Base-by-base conservation (phyloP, 441 rosid species). In the Macaranga tanarius region DNA sequence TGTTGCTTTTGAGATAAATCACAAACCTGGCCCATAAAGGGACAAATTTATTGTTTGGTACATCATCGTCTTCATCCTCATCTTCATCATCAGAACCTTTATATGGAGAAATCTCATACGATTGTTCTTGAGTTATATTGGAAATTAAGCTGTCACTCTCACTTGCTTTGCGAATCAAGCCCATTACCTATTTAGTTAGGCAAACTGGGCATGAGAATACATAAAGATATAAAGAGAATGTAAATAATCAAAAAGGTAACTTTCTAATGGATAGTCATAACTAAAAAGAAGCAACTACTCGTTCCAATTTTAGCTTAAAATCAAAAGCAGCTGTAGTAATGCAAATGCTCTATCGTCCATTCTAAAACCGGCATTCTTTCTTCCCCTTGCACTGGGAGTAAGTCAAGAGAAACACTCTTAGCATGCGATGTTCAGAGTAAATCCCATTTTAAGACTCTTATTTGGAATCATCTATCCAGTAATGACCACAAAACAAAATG, bases 51-150 rank as follows among this genome's bases (percentile, higher is more conserved):
- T 57, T 79, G 69, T 85, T 89, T 8, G 69, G 79, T 52, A 61
- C 58, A 67, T 81, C 70, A 20, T 85, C 83, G 0, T 85, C 89
- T 58, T 87, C 93, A 0, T 95, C 95, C 28, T 86, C 96, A 1
- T 87, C 89, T 82, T 92, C 99, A 42, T 93, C 89, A 63, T 93
- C 98, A 3, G 97, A 95, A 81, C 84, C 85, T 85, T 90, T 89
- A 79, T 91, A 95, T 44, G 99, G 99, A 67, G 99, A 95, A 42
- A 95, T 90, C 56, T 90, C 95, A 65, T 93, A 95, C 2, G 99
- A 92, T 52, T 73, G 81, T 69, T 93, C 97, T 75, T 25, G 79
- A 25, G 51, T 79, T 72, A 69, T 67, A 62, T 72, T 13, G 28
- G 73, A 70, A 26, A n/a, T 25, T 15, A 74, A 16, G 57, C 72